A percentile compares a stretch with the other conserved stretches of the same genome.
Evolutionary conservation across 345 rosid genomes (phyloP).

Genomic region (Syzygium oleosum): DNA sequence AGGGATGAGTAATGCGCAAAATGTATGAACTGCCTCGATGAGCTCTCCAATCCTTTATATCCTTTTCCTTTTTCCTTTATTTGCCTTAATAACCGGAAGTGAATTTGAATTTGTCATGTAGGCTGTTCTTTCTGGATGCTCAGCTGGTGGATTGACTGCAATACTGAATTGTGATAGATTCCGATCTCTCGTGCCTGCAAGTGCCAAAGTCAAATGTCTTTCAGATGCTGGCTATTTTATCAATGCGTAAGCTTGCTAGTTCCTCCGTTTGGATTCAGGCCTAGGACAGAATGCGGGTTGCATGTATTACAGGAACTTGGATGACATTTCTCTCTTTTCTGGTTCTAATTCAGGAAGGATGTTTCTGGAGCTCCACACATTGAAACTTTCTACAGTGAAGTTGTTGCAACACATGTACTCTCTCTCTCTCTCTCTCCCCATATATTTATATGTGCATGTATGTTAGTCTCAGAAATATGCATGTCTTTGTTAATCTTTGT

Average conservation of each 20-base stretch:
- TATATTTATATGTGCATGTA: neutral
- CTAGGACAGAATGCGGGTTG: neutral
- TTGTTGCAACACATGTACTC: conserved; percentile 76
- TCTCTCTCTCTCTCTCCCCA: neutral
- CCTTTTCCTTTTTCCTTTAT: neutral
- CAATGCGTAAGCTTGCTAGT: conserved; percentile 49
- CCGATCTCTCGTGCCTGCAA: conserved; percentile 51
- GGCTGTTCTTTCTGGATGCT: conserved; percentile 94
- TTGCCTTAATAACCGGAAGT: neutral
- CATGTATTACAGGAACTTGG: neutral
- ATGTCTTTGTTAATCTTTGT: neutral
- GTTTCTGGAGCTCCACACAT: conserved; percentile 61
- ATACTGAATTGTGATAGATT: conserved; percentile 86
- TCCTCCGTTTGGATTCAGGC: neutral
- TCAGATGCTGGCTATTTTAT: conserved; percentile 95
- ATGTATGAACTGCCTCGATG: conserved; percentile 21
- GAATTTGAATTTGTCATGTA: conserved; percentile 2
- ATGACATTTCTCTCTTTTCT: neutral
- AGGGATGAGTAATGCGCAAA: conserved; percentile 83
- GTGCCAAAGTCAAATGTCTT: conserved; percentile 81
- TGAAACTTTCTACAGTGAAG: conserved; percentile 47
- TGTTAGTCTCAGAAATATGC: neutral
- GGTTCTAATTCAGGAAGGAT: conserved; percentile 50
- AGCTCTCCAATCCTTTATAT: neutral
- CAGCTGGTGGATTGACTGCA: conserved; percentile 93